Base-by-base conservation (phyloP, 164 flowering plant species). In the Dillenia turbinata region DNA sequence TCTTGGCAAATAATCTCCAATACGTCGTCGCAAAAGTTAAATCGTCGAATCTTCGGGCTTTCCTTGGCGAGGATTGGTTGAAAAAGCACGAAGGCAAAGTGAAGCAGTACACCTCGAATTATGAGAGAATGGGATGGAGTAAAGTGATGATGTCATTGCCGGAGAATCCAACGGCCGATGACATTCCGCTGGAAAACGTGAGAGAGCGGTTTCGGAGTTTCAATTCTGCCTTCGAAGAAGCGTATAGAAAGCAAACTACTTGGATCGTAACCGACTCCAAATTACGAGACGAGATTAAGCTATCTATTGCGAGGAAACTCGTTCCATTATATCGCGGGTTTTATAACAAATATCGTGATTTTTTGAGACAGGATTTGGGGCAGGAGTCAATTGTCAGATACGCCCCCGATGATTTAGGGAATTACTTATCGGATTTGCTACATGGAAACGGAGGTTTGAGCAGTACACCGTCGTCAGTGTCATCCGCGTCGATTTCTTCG, bases 361-460 rank as follows among this genome's bases (percentile, higher is more conserved):
- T 44, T 33, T 43, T 60, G 58, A 49, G 51, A 49, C 56, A 65
- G 10, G 76, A 68, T 0, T 56, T 40, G 22, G 64, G 70, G 12
- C 8, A 10, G 5, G 77, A 71, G 52, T 46, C 70, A 2, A 50
- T 76, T 8, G 77, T 87, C 69, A 80, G 72, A 68, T 85, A 69
- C 65, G 61, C 85, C 58, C 94, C 96, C 9, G 90, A 85, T 9
- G 92, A 90, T 74, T 33, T 93, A 71, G 83, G 65, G 9, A 90
- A 84, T 67, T 80, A 82, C 76, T 58, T 90, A 60, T 87, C 90
- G 15, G 97, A 82, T 67, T 56, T 93, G 64, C 85, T 90, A 47
- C 40, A 54, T 26, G 88, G 86, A n/a, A 63, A 52, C n/a, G 76
- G 57, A 5, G 69, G 45, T 14, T 62, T 73, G 2, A 66, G 75